These are phyloP conservation scores for Pleomassaria siparia DNA, from an alignment of 2,329 filamentous ascomycete species.

Conservation along the genomic window DNA sequence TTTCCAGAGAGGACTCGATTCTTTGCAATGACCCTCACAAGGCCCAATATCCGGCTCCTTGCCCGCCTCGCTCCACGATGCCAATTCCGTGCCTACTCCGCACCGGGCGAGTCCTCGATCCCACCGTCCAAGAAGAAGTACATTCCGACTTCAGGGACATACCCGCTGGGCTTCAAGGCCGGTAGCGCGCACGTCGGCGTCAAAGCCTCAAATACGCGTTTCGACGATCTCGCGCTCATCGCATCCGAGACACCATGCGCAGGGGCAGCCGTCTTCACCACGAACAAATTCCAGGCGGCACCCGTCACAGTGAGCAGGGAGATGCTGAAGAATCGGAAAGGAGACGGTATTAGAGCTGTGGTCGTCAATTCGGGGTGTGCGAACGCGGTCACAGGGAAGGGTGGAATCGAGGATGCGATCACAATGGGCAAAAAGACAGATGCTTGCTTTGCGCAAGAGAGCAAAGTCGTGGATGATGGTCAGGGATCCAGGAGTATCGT, in stretches of 20 bases:
- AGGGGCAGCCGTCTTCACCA: conserved; percentile 92
- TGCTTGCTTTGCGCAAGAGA: conserved; percentile 53
- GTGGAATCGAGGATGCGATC: conserved; percentile 83
- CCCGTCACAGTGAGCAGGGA: conserved; percentile 84
- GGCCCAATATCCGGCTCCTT: conserved; percentile 30
- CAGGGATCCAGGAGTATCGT: conserved; percentile 71
- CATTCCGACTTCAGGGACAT: conserved; percentile 79
- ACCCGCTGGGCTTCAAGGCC: conserved; percentile 85
- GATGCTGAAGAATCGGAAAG: conserved; percentile 66
- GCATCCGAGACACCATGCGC: conserved; percentile 83
- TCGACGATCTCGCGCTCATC: conserved; percentile 87
- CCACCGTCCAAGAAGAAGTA: conserved; percentile 87
- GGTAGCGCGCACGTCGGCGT: conserved; percentile 90
- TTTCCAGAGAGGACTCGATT: not conserved
- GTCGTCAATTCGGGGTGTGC: conserved; percentile 95
- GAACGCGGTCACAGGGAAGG: conserved; percentile 92
- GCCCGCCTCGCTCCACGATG: conserved; percentile 22
- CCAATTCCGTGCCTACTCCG: conserved; percentile 59
- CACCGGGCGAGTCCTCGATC: conserved; percentile 60
- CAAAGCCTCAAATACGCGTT: conserved; percentile 87
- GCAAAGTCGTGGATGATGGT: conserved; percentile 43
- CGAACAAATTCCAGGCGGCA: conserved; percentile 96
- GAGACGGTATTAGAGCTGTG: conserved; percentile 74
- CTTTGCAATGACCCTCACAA: conserved; percentile 26
- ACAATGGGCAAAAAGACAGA: conserved; percentile 82